These are phyloP conservation scores for Bocquillonia castaneifolia DNA, from an alignment of 441 rosid genomes.

Conservation along the genomic window DNA sequence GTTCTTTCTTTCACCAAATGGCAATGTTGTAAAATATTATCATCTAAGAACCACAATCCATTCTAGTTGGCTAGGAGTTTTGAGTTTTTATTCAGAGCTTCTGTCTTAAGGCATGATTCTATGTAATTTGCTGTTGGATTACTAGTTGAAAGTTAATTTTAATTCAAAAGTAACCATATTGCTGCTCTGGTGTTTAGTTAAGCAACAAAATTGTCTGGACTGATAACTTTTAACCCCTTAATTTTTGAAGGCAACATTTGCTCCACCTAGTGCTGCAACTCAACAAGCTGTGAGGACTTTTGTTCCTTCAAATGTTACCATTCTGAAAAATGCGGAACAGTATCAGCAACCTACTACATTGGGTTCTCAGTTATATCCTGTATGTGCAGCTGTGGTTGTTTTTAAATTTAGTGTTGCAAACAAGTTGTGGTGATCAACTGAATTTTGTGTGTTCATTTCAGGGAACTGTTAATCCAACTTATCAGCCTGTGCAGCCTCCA, in stretches of 20 bases:
- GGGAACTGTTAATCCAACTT: constrained; percentile 56
- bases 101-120: background rate
- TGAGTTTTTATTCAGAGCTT: background rate
- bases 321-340: constrained; percentile 74
- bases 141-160: background rate
- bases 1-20: background rate
- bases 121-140: background rate
- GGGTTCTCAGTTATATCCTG: constrained; percentile 79
- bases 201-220: background rate
- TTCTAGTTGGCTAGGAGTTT: background rate
- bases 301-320: constrained; percentile 75
- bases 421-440: constrained; percentile 14
- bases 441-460: constrained; percentile 34
- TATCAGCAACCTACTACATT: constrained; percentile 82
- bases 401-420: constrained; percentile 12
- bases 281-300: constrained; percentile 70
- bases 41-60: background rate
- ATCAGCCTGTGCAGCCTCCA: constrained; percentile 49
- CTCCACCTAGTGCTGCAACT: constrained; percentile 43
- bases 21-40: background rate
- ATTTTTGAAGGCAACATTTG: constrained; percentile 51
- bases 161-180: background rate
- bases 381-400: constrained; percentile 34
- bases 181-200: background rate
- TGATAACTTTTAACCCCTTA: constrained; percentile 16